These are phyloP conservation scores for Boletus speciosus DNA, from an alignment of 768 basidiomycete genomes.

Conservation along the genomic window DNA sequence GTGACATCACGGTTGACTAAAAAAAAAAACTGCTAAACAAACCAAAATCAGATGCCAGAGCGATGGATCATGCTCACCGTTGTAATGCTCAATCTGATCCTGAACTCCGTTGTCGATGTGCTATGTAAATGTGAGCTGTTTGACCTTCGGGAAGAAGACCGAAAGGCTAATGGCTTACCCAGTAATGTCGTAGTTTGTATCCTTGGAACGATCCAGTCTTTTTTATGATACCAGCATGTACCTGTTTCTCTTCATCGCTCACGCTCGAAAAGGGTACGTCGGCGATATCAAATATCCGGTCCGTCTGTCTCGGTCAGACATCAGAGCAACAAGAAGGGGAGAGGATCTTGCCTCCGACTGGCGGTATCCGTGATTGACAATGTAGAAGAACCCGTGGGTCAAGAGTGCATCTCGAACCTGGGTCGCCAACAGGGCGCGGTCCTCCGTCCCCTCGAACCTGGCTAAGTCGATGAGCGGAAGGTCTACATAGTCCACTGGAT, in stretches of 20 bases:
- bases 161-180: conserved; percentile 31
- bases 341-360: conserved; percentile 33
- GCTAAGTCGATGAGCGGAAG: conserved; percentile 53
- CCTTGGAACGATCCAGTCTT: conserved; percentile 48
- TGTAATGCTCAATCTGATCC: conserved; percentile 65
- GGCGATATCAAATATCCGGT: conserved; percentile 48
- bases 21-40: neutral
- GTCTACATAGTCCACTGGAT: conserved; percentile 46
- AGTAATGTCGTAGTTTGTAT: conserved; percentile 50
- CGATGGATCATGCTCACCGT: conserved; percentile 38
- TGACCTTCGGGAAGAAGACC: neutral
- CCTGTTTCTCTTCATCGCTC: conserved; percentile 39
- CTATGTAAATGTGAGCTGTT: conserved; percentile 29
- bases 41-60: neutral
- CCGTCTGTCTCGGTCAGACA: conserved; percentile 37
- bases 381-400: conserved; percentile 41
- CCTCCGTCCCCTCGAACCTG: conserved; percentile 36
- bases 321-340: conserved; percentile 1
- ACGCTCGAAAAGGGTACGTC: conserved; percentile 44
- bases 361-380: conserved; percentile 37
- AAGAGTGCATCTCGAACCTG: conserved; percentile 47
- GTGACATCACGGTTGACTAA: conserved; percentile 50
- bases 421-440: conserved; percentile 34
- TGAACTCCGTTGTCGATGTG: conserved; percentile 59
- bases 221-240: conserved; percentile 39